These are phyloP conservation scores for Aphanomyces cochlioides DNA, from an alignment of 352 stramenopile species.

Conservation along the genomic window DNA sequence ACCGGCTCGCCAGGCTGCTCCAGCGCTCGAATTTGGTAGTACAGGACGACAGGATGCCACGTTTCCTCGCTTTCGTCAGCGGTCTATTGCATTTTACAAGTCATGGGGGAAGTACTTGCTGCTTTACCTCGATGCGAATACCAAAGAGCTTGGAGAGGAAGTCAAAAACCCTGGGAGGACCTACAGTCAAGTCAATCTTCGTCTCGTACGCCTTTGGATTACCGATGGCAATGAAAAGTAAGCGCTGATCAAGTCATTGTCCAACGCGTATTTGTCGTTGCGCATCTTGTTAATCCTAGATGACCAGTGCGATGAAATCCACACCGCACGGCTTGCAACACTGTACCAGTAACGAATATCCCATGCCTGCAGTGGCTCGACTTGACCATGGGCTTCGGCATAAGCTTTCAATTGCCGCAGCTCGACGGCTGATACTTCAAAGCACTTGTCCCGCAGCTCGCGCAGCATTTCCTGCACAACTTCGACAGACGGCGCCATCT, in stretches of 20 bases:
- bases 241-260: constrained; percentile 95
- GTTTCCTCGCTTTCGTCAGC: constrained; percentile 60
- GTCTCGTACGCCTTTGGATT: neutral
- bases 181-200: constrained; percentile 18
- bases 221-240: constrained; percentile 93
- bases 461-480: constrained; percentile 91
- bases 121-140: constrained; percentile 83
- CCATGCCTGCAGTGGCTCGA: constrained; percentile 87
- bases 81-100: constrained; percentile 28
- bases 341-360: constrained; percentile 91
- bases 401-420: constrained; percentile 88
- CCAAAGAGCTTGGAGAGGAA: constrained; percentile 93
- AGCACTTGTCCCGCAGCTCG: constrained; percentile 91
- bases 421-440: constrained; percentile 88
- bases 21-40: constrained; percentile 60
- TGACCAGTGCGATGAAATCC: neutral
- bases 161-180: constrained; percentile 94
- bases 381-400: constrained; percentile 73
- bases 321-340: neutral
- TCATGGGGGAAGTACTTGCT: neutral
- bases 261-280: constrained; percentile 93
- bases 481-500: constrained; percentile 94
- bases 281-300: constrained; percentile 90
- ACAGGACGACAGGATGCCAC: constrained; percentile 95
- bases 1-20: constrained; percentile 43